Conservation (phyloP, 1,284 basidiomycete species). For the Cryptococcus sp. region DNA sequence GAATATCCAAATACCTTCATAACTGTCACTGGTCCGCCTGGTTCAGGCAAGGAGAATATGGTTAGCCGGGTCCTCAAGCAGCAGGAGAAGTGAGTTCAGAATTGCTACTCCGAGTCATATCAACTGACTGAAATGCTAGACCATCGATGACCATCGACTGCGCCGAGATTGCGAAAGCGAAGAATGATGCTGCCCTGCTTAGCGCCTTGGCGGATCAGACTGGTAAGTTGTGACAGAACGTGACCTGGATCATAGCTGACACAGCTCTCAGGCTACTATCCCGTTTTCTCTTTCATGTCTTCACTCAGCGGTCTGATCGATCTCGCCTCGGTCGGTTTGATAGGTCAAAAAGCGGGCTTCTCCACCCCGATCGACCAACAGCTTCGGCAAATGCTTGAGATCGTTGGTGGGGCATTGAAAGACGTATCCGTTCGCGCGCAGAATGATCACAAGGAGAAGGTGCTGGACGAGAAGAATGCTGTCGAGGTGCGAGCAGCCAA, state of each 20-base stretch:
- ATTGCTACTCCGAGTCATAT: too few species aligned
- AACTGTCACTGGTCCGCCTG: constrained; percentile 85
- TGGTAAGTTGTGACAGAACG: constrained; percentile 54
- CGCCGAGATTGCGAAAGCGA: constrained; percentile 68
- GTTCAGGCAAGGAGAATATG: constrained; percentile 82
- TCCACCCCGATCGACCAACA: constrained; percentile 82
- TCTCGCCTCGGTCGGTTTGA: constrained; percentile 87
- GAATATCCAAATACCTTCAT: constrained; percentile 57
- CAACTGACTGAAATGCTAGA: constrained; percentile 52
- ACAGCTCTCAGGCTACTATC: constrained; percentile 64
- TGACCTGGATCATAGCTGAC: neutral
- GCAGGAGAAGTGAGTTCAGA: constrained; percentile 60
- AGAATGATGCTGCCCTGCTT: constrained; percentile 72
- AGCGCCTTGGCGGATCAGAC: constrained; percentile 73
- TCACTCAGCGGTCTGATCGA: constrained; percentile 86
- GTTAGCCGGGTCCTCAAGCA: constrained; percentile 65
- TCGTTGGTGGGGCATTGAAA: constrained; percentile 72
- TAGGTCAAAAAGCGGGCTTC: constrained; percentile 95
- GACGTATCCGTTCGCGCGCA: constrained; percentile 56
- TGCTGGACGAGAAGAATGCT: constrained; percentile 27
- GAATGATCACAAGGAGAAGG: constrained; percentile 54
- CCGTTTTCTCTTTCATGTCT: constrained; percentile 84
- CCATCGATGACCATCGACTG: constrained; percentile 79
- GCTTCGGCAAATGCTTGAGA: constrained; percentile 80
- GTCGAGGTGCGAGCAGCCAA: constrained; percentile 26